These are phyloP conservation scores for Fusarium fujikuroi DNA, from an alignment of 2,329 filamentous ascomycete genomes.

Conservation along the genomic window DNA sequence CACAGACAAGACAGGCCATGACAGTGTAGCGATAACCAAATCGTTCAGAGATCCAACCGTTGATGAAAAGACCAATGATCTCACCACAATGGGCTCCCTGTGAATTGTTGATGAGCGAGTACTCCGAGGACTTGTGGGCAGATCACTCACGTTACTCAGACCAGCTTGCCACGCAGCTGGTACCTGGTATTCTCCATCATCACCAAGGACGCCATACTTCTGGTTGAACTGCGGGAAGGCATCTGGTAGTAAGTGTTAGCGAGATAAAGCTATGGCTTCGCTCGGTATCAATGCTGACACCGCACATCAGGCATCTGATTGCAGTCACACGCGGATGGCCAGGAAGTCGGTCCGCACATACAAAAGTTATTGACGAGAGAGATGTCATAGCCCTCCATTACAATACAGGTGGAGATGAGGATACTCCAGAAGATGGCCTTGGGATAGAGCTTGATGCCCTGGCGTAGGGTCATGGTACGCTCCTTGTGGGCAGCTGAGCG, in stretches of 20 bases:
- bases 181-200: slow-evolving; percentile 63
- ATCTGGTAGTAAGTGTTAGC: slow-evolving; percentile 47
- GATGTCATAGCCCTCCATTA: slow-evolving; percentile 40
- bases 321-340: not conserved
- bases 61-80: slow-evolving; percentile 73
- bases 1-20: slow-evolving; percentile 64
- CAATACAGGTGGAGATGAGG: slow-evolving; percentile 40
- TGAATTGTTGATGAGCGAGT: slow-evolving; percentile 37
- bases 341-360: slow-evolving; percentile 9
- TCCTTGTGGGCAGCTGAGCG: slow-evolving; percentile 38
- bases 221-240: slow-evolving; percentile 67
- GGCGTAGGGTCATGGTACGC: slow-evolving; percentile 37
- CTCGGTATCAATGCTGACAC: too few species aligned
- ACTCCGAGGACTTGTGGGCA: not conserved
- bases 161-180: slow-evolving; percentile 71
- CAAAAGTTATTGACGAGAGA: slow-evolving; percentile 41
- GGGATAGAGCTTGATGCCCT: slow-evolving; percentile 39
- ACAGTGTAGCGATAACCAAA: slow-evolving; percentile 75
- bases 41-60: slow-evolving; percentile 73
- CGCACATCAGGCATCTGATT: not conserved
- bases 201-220: slow-evolving; percentile 64
- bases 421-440: slow-evolving; percentile 39
- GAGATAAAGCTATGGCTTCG: not conserved
- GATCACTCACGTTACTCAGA: slow-evolving; percentile 60
- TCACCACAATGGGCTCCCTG: slow-evolving; percentile 68